Base-by-base conservation (phyloP, 805 yeast genomes). In the Kregervanrija fluxuum region DNA sequence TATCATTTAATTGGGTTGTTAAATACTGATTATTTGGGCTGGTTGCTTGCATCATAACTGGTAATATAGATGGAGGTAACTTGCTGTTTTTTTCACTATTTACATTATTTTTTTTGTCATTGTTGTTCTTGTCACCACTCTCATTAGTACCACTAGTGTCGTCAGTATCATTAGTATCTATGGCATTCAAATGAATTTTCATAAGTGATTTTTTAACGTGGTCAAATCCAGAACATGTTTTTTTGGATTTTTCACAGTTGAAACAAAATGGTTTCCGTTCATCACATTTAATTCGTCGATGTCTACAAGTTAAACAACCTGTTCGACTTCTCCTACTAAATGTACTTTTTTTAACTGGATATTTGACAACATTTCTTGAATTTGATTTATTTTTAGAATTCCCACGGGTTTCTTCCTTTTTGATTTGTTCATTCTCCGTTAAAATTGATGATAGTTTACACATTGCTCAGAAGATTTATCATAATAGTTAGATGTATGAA, bases 271-370 rank as follows among this genome's bases (percentile, higher is more conserved):
- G 88, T 54, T 79, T 82, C 40, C 80, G 61, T 64, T 83, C 90
- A 61, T 83, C 90, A 61, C 90, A 83, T 64, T 82, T 82, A 55
- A 82, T 80, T 38, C 89, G 67, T 49, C 89, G 65, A 56, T 78
- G 74, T 32, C 89, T 70, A 58, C 90, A 83, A 1, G 90, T 83
- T 45, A 81, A 61, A 59, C 90, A 83, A 2, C 91, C 91, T 0
- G 89, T 82, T 54, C 85, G 68, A 2, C 89, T 83, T 42, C 90
- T 67, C 38, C 82, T 66, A 54, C 79, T 74, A 48, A 77, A 70
- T 48, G 71, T 68, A 40, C 76, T 59, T 33, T 54, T 59, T 38
- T 22, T 22, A 22, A 6, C 28, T 34, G 17, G 35, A 31, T 31
- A 14, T n/a, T 30, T 14, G 8, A 41, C 47, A 5, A 38, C 15